phyloP scores from a whole-genome alignment of 2,329 filamentous ascomycete genomes.

The Huntiella savannae region DNA sequence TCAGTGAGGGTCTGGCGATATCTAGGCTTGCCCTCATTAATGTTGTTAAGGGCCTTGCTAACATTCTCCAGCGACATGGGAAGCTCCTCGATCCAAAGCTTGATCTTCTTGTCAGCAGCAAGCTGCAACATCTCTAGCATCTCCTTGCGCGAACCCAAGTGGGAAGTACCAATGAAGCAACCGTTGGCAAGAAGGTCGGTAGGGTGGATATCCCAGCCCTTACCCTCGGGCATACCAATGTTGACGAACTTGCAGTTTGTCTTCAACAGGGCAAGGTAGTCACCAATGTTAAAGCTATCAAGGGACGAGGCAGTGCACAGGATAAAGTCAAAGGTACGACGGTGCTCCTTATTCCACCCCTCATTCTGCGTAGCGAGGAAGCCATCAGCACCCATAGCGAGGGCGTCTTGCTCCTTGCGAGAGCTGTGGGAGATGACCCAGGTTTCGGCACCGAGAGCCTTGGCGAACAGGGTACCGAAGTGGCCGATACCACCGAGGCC shows the following conservation, averaged over 20 bases:
- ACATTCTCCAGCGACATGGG: constrained; percentile 49
- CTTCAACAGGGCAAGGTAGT: constrained; percentile 60
- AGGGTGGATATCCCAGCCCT: constrained; percentile 49
- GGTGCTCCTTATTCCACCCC: constrained; percentile 30
- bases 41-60: constrained; percentile 4
- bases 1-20: constrained; percentile 4
- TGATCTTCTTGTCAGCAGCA: constrained; percentile 48
- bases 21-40: constrained; percentile 1
- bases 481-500: constrained; percentile 54
- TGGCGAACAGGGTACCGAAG: constrained; percentile 46
- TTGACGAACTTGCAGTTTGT: constrained; percentile 65
- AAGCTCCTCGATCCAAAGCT: constrained; percentile 54
- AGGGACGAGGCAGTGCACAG: constrained; percentile 52
- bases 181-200: constrained; percentile 62
- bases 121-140: constrained; percentile 54
- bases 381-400: constrained; percentile 34
- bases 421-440: constrained; percentile 37
- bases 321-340: constrained; percentile 49
- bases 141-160: constrained; percentile 52
- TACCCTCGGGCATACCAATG: constrained; percentile 62
- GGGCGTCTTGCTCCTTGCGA: constrained; percentile 34
- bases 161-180: constrained; percentile 49
- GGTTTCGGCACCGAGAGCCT: constrained; percentile 37
- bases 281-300: constrained; percentile 42
- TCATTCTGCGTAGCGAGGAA: constrained; percentile 37